phyloP scores from a whole-genome alignment of 140 eudicot species.

The Senecio squalidus region DNA sequence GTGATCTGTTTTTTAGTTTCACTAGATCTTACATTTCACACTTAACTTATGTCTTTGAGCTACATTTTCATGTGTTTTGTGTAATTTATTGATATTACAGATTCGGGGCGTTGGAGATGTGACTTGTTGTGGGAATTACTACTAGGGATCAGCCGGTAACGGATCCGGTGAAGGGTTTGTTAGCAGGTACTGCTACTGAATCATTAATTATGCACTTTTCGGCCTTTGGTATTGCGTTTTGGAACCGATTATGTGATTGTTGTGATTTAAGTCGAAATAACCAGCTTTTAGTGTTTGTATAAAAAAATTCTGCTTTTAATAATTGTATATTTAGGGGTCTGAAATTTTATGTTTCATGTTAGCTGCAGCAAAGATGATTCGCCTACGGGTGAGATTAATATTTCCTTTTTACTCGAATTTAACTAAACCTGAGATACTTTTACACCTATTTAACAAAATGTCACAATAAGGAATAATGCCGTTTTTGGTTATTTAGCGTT shows the following conservation, averaged over 20 bases:
- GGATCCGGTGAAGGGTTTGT: neutral
- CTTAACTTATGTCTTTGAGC: neutral
- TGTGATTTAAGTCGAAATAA: neutral
- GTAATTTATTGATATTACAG: slow-evolving; percentile 5
- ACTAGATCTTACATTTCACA: neutral
- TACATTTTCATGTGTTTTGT: neutral
- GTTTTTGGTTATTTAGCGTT: too few relatives aligned
- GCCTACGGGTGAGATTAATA: neutral
- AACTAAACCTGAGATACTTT: neutral
- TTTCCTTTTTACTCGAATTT: neutral
- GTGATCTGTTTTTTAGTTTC: slow-evolving; percentile 3
- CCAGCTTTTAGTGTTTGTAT: neutral
- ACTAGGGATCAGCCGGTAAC: slow-evolving; percentile 1
- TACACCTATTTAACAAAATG: neutral
- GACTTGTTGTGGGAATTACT: neutral
- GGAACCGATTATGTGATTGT: neutral
- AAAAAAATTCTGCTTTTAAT: neutral
- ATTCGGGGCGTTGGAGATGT: neutral
- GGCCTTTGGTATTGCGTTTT: neutral
- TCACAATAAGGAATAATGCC: neutral
- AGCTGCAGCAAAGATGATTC: neutral
- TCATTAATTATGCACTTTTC: too few relatives aligned
- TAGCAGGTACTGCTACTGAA: neutral
- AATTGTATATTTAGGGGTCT: neutral
- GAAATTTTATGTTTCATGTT: neutral